Conservation (phyloP, 2,329 filamentous ascomycete species). For the Herpomyces periplanetae region DNA sequence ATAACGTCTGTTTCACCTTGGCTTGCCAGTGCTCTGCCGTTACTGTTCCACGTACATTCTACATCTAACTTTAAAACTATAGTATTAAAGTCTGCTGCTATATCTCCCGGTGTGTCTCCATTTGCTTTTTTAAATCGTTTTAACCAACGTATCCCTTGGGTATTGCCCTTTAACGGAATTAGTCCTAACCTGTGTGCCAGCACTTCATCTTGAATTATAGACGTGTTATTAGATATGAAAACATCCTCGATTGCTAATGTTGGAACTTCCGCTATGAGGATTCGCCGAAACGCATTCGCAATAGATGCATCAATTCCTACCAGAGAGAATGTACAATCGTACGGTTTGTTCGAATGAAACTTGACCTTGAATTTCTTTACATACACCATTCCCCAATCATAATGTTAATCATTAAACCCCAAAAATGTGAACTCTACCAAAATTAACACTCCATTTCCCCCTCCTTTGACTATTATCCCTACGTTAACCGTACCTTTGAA, state of each 20-base stretch:
- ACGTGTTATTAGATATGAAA: constrained; percentile 83
- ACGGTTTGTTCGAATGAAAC: constrained; percentile 44
- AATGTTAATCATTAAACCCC: not conserved
- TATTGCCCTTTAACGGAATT: constrained; percentile 45
- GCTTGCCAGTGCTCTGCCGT: constrained; percentile 15
- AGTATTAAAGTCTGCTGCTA: constrained; percentile 41
- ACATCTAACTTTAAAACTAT: constrained; percentile 35
- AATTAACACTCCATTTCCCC: too few relatives aligned
- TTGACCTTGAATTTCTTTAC: constrained; percentile 25
- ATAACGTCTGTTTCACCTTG: constrained; percentile 35
- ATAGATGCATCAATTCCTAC: constrained; percentile 66
- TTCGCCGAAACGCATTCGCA: constrained; percentile 86
- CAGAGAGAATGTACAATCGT: constrained; percentile 55
- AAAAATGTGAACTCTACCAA: too few relatives aligned
- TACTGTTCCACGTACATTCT: constrained; percentile 36
- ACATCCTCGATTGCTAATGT: constrained; percentile 76
- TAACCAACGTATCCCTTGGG: constrained; percentile 38
- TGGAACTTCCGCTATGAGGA: constrained; percentile 70
- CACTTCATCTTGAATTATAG: constrained; percentile 88
- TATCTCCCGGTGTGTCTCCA: constrained; percentile 15
- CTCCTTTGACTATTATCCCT: too few relatives aligned
- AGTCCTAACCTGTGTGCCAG: constrained; percentile 60
- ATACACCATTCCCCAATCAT: not conserved
- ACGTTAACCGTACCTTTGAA: constrained; percentile 10
- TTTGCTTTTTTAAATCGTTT: constrained; percentile 38